Base-by-base conservation (phyloP, 306 rosid species). In the Begonia masoniana region DNA sequence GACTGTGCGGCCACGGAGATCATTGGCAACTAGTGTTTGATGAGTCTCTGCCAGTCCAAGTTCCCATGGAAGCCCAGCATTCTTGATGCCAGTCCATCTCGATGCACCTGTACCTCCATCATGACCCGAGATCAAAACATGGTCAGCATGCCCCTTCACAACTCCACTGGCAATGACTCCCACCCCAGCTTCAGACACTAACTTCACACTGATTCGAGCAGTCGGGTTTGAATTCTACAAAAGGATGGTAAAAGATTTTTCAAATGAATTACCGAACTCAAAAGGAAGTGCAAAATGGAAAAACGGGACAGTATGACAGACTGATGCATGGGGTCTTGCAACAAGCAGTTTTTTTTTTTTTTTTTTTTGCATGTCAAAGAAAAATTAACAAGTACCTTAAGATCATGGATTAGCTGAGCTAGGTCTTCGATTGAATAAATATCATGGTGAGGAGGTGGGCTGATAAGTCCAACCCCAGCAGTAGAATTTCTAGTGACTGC, bases 51-150 rank as follows among this genome's bases (percentile, higher is more conserved):
- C 99, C 75, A 92, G 72, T 49, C 99, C 99, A 58, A 92, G 96
- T 63, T 92, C 99, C 99, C 99, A 92, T 15, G 99, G 99, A 12
- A 92, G 93, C 57, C 99, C 99, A 43, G 99, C 99, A 81, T 77
- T 92, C 79, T 92, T 92, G 64, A 92, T 92, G 50, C 99, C 99
- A 58, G 99, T 92, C 99, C 99, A 92, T 80, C 99, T 83, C 47
- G 99, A 92, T 51, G 99, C 99, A 57, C 99, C 99, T 14, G 99
- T 92, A 16, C 99, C 99, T 70, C 99, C 99, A 72, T 92, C 99
- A 45, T 92, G 99, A 55, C 99, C 99, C 0, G 99, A 76, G 71
- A 92, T 86, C 77, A 92, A 64, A 49, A 92, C 95, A 76, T 92
- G 99, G 60, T 92, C 99, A 0, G 99, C 99, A 50, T 92, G 99